Conservation (phyloP, 2,329 filamentous ascomycete species). For the Ophiostoma piceae region DNA sequence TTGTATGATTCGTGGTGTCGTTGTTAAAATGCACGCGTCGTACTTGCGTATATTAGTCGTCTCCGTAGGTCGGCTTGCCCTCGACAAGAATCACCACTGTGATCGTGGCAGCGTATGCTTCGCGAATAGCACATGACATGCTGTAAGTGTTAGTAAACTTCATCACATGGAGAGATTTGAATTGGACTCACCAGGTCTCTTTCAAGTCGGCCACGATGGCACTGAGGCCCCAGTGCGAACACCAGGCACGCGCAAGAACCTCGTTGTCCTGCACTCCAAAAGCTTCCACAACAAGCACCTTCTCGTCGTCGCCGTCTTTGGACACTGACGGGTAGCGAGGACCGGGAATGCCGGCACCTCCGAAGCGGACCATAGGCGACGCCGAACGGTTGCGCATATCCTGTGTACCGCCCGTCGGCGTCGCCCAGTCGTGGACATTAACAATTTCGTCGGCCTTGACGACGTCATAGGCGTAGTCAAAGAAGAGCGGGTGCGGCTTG, state of each 20-base stretch:
- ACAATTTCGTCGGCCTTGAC: conserved; percentile 62
- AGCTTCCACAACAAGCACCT: conserved; percentile 66
- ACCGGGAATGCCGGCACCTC: conserved; percentile 22
- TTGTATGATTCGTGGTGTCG: background rate
- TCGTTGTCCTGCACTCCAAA: conserved; percentile 71
- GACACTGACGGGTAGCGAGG: conserved; percentile 25
- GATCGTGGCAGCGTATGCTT: conserved; percentile 68
- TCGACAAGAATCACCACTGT: conserved; percentile 67
- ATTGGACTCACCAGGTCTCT: conserved; percentile 56
- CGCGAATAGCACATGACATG: conserved; percentile 67
- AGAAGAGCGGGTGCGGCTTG: conserved; percentile 65
- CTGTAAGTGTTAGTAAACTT: conserved; percentile 35
- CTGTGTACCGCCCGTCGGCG: conserved; percentile 25
- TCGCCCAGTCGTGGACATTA: conserved; percentile 60
- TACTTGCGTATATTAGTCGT: conserved; percentile 21
- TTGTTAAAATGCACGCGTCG: background rate
- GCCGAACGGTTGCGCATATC: conserved; percentile 28
- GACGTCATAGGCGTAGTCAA: conserved; percentile 59
- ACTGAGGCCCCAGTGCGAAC: conserved; percentile 66
- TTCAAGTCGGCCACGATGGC: conserved; percentile 65
- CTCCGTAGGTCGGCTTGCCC: conserved; percentile 23
- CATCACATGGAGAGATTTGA: background rate
- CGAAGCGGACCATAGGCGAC: conserved; percentile 25
- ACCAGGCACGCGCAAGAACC: conserved; percentile 71
- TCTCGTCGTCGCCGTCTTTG: conserved; percentile 51